A percentile compares a stretch with the other conserved stretches of the same genome.
phyloP scores from a whole-genome alignment of 2,329 filamentous ascomycete genomes.

The Diaporthe velutina region DNA sequence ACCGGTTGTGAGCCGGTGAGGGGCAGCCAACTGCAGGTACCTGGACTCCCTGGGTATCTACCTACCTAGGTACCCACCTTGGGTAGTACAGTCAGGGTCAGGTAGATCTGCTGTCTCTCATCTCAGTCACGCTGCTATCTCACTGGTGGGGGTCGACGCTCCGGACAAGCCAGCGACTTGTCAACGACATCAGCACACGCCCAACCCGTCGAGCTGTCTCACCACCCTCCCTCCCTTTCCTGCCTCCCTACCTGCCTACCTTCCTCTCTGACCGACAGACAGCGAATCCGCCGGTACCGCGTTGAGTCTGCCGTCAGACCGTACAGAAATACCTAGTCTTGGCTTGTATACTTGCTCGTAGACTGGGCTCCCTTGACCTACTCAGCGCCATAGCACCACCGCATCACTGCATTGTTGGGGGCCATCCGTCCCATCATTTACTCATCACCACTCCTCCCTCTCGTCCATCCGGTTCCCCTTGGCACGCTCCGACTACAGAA shows the following conservation, averaged over 20 bases:
- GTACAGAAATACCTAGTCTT: constrained; percentile 8
- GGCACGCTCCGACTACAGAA: background rate
- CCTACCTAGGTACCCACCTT: background rate
- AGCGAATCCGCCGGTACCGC: constrained; percentile 13
- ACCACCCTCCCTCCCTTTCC: constrained; percentile 5
- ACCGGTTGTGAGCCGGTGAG: constrained; percentile 2
- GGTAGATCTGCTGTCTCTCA: constrained; percentile 25
- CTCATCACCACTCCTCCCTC: constrained; percentile 14
- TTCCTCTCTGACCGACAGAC: constrained; percentile 20
- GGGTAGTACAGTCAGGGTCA: background rate
- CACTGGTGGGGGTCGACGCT: constrained; percentile 16
- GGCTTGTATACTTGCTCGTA: constrained; percentile 14
- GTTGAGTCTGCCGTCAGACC: background rate
- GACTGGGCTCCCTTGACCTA: constrained; percentile 22
- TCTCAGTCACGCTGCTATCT: constrained; percentile 21
- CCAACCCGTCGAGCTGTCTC: constrained; percentile 4
- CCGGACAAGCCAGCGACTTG: constrained; percentile 21
- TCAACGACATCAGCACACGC: constrained; percentile 35
- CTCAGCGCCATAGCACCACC: constrained; percentile 18
- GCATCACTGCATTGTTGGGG: constrained; percentile 29
- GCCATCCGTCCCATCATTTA: constrained; percentile 13
- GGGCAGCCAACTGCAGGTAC: constrained; percentile 19
- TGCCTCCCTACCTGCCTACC: background rate
- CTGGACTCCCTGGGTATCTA: constrained; percentile 3
- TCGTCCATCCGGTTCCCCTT: background rate